These are phyloP conservation scores for Heterobasidion annosum DNA, from an alignment of 1,284 basidiomycete genomes.

Conservation along the genomic window DNA sequence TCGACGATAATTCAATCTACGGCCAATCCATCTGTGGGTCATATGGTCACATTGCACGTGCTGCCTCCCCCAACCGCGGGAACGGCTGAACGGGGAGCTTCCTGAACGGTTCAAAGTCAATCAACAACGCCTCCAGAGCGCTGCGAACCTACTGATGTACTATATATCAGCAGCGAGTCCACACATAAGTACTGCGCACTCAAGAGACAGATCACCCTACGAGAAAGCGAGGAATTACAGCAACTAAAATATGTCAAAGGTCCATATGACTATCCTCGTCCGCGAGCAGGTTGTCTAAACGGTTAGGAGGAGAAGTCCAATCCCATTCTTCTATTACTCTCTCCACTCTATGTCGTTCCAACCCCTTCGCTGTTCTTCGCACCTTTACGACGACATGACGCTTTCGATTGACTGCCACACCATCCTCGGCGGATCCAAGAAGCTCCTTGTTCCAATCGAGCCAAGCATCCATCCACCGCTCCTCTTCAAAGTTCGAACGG, in stretches of 20 bases:
- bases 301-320: conserved; percentile 36
- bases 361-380: conserved; percentile 41
- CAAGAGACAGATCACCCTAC: no score
- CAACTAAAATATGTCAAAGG: neutral
- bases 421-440: conserved; percentile 26
- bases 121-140: no score
- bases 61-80: no score
- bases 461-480: conserved; percentile 28
- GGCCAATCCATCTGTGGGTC: no score
- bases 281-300: conserved; percentile 9
- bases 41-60: no score
- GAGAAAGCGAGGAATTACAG: neutral
- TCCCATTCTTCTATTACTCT: conserved; percentile 59
- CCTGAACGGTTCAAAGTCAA: no score
- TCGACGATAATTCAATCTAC: no score
- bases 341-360: conserved; percentile 65
- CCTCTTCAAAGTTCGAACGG: conserved; percentile 19
- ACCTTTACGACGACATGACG: conserved; percentile 49
- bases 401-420: conserved; percentile 35
- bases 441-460: conserved; percentile 20
- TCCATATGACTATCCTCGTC: neutral
- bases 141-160: no score
- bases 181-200: no score
- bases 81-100: no score
- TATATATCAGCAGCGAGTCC: no score